Evolutionary conservation across 2,329 filamentous ascomycete genomes (phyloP).

Genomic region (Fusarium compactum): DNA sequence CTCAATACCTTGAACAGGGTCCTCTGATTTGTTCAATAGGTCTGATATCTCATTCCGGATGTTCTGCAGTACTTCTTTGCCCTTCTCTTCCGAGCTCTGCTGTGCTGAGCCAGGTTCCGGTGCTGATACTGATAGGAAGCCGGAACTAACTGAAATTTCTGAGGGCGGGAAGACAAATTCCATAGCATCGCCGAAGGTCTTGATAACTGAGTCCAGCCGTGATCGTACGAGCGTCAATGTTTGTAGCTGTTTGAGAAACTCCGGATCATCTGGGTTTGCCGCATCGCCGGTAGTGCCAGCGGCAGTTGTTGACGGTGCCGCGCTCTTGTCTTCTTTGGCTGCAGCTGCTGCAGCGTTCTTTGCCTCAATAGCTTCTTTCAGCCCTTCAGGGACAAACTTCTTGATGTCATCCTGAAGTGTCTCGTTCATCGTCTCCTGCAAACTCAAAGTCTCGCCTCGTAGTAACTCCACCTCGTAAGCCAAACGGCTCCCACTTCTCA

Average conservation of each 20-base stretch:
- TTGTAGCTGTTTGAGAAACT: constrained; percentile 81
- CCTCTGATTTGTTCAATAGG: constrained; percentile 69
- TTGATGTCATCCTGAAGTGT: constrained; percentile 77
- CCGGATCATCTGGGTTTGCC: constrained; percentile 62
- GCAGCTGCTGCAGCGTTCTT: constrained; percentile 34
- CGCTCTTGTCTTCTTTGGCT: constrained; percentile 34
- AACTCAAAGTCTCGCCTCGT: constrained; percentile 85
- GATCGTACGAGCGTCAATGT: constrained; percentile 84
- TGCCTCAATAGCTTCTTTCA: constrained; percentile 51
- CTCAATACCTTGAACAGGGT: constrained; percentile 75
- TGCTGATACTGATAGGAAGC: constrained; percentile 89
- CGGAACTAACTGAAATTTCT: constrained; percentile 84
- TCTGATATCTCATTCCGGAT: constrained; percentile 78
- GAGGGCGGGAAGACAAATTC: constrained; percentile 93
- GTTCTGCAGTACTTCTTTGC: constrained; percentile 80
- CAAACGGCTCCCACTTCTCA: constrained; percentile 86
- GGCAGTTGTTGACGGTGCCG: constrained; percentile 42
- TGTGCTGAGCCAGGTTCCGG: constrained; percentile 75
- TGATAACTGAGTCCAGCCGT: constrained; percentile 89
- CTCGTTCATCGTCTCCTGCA: constrained; percentile 82
- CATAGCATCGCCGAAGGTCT: constrained; percentile 94
- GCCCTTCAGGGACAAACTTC: constrained; percentile 73
- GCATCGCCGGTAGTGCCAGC: constrained; percentile 8
- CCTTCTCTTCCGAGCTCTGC: constrained; percentile 85
- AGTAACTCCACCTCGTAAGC: constrained; percentile 96